Evolutionary conservation across 768 basidiomycete genomes (phyloP), one percentile per base, ranked within the genome.

Genomic region (Collybia nuda): DNA sequence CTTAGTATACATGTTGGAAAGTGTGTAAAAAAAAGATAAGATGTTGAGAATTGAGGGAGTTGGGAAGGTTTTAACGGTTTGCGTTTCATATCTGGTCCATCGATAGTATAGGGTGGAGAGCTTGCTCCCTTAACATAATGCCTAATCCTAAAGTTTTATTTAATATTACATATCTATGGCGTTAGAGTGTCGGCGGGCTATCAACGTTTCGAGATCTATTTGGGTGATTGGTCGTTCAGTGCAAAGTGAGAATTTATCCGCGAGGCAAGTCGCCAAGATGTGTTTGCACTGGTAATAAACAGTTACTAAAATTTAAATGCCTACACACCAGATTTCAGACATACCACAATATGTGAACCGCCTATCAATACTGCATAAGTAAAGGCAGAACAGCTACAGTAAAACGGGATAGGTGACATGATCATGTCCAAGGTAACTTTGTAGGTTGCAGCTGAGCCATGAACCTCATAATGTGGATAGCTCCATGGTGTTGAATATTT

Each of bases 361-460:
- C 79, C 73, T 42, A 79, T 67, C 28, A 92, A 65, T 15, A 88
- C 86, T 5, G 80, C 74, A 51, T 80, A 83, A 3, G 79, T 66
- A 59, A 89, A 92, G 0, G 90, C 81, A 2, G 88, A 85, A 58
- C 90, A 93, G 12, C 84, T 79, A 63, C 90, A 92, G 54, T 84
- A 90, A 53, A 76, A 76, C 9, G 79, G 72, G 3, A 71, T 66
- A 18, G 66, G 59, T 9, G 73, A 61, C 22, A 62, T 54, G n/a
- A 63, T 53, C 42, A 77, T 68, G 53, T 74, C 70, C 18, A 86
- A 69, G 39, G 75, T 69, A 32, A 91, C 82, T 24, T 72, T 69
- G 61, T 90, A 86, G 5, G 76, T 82, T 24, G 77, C 77, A 6
- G 76, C 82, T 2, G 86, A 81, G 12, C 88, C 86, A 4, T 84